Evolutionary conservation across 371 early-diverging fungal species (phyloP).

Genomic region (Mortierella sp.): DNA sequence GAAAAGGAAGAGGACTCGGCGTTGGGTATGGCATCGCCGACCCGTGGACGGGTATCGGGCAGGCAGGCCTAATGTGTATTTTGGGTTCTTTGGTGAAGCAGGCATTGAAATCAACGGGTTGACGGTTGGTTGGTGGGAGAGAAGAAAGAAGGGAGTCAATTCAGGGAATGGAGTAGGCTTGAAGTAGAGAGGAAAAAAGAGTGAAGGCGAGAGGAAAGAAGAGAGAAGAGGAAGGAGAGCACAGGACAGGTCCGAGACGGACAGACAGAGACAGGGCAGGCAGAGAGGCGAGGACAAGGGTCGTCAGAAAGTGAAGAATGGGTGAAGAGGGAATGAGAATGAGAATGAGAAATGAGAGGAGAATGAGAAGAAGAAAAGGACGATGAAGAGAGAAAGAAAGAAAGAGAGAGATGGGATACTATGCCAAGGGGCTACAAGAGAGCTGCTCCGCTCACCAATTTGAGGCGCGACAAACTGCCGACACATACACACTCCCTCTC

Average conservation of each 20-base stretch:
- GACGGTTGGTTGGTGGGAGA: background rate
- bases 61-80: constrained; percentile 26
- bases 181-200: background rate
- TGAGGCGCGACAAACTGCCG: no score
- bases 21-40: constrained; percentile 35
- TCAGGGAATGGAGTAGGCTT: background rate
- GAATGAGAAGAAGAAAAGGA: background rate
- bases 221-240: background rate
- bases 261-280: background rate
- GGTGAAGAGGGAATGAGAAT: background rate
- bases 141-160: background rate
- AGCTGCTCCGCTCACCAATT: no score
- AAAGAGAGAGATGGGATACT: no score
- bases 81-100: constrained; percentile 30
- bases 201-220: background rate
- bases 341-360: background rate
- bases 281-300: background rate
- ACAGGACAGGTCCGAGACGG: background rate
- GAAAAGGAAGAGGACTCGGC: constrained; percentile 41
- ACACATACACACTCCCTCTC: no score
- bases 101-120: constrained; percentile 28
- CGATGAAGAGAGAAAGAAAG: background rate
- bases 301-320: background rate
- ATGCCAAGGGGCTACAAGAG: no score
- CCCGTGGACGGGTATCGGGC: constrained; percentile 27